These are phyloP conservation scores for Blastocystis sp. DNA, from an alignment of 352 stramenopile species.

Conservation along the genomic window DNA sequence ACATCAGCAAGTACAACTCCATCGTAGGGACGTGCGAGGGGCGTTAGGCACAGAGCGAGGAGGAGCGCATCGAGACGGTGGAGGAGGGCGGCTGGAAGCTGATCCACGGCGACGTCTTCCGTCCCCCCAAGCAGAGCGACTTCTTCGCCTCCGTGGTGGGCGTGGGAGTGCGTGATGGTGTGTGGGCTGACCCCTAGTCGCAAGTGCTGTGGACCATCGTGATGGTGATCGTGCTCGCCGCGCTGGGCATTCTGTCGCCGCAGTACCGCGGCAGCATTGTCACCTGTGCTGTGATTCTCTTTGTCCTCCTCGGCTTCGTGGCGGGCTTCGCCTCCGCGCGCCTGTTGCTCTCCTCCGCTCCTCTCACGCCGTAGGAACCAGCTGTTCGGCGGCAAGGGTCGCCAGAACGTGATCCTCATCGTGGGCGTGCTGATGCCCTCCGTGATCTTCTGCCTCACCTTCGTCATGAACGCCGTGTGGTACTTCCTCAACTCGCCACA, in stretches of 20 bases:
- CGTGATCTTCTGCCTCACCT: constrained; percentile 90
- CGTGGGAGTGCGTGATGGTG: background rate
- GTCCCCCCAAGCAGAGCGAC: constrained; percentile 85
- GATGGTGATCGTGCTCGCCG: constrained; percentile 87
- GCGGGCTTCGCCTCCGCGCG: constrained; percentile 92
- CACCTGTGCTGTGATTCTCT: constrained; percentile 94
- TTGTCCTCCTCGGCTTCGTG: constrained; percentile 92
- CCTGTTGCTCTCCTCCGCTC: constrained; percentile 82
- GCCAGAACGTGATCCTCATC: constrained; percentile 93
- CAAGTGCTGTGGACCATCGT: constrained; percentile 64
- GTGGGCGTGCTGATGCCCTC: constrained; percentile 92
- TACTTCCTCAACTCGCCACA: constrained; percentile 65
- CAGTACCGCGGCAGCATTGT: constrained; percentile 94
- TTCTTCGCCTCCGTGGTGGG: constrained; percentile 45
- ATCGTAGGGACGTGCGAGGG: constrained; percentile 77
- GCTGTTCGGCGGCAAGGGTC: constrained; percentile 95
- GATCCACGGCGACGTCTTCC: constrained; percentile 96
- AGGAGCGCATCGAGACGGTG: constrained; percentile 81
- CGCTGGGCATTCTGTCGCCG: constrained; percentile 90
- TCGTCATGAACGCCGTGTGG: constrained; percentile 91
- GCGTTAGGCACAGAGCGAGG: constrained; percentile 81
- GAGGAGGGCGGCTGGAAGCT: constrained; percentile 95
- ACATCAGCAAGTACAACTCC: constrained; percentile 94
- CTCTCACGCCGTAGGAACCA: constrained; percentile 83
- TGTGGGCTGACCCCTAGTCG: background rate